Evolutionary conservation across 2,329 filamentous ascomycete genomes (phyloP).

Genomic region (Fusarium musae): DNA sequence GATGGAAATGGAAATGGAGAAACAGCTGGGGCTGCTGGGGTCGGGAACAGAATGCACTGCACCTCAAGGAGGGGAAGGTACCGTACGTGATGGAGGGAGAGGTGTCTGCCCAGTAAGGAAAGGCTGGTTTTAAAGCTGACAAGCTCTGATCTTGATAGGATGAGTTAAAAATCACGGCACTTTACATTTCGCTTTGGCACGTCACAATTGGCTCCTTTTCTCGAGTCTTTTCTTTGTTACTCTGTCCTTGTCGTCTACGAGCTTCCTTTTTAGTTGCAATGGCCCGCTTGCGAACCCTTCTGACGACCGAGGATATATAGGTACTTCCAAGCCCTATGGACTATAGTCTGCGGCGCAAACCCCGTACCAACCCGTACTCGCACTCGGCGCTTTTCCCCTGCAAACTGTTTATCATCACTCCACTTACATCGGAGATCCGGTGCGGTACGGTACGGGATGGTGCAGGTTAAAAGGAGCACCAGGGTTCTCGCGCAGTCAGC

Average conservation of each 20-base stretch:
- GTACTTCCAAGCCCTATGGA: not conserved
- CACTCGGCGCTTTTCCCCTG: slow-evolving; percentile 26
- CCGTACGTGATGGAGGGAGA: not conserved
- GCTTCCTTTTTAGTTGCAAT: slow-evolving; percentile 1
- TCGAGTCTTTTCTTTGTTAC: not conserved
- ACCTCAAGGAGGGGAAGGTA: slow-evolving; percentile 20
- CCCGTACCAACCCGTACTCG: slow-evolving; percentile 16
- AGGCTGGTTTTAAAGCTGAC: slow-evolving; percentile 29
- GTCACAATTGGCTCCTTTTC: not conserved
- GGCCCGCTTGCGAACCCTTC: not conserved
- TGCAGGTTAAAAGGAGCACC: not conserved
- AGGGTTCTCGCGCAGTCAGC: not conserved
- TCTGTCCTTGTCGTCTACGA: not conserved
- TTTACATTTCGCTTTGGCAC: not conserved
- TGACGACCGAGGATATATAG: not conserved
- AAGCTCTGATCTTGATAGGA: slow-evolving; percentile 19
- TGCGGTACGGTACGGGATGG: slow-evolving; percentile 8
- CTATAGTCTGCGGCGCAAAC: slow-evolving; percentile 11
- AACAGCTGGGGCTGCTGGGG: slow-evolving; percentile 34
- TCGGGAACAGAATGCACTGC: slow-evolving; percentile 18
- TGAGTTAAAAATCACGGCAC: slow-evolving; percentile 1
- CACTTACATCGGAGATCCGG: slow-evolving; percentile 39
- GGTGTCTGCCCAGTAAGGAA: slow-evolving; percentile 35
- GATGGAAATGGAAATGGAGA: slow-evolving; percentile 23
- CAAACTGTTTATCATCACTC: slow-evolving; percentile 26